These are phyloP conservation scores for Fusarium circinatum DNA, from an alignment of 2,329 filamentous ascomycete species.

Conservation along the genomic window DNA sequence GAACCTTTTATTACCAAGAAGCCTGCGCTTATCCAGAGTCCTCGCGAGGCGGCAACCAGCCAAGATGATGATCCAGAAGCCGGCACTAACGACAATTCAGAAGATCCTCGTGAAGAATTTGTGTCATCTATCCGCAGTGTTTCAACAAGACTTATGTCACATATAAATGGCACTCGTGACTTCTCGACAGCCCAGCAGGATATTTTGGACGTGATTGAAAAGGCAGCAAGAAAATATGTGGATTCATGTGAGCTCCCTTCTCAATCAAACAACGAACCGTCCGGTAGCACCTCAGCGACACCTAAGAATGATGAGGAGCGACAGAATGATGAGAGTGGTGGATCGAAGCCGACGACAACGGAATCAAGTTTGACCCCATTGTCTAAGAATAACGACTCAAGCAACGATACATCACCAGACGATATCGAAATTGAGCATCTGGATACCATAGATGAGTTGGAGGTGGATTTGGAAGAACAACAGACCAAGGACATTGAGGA, in stretches of 20 bases:
- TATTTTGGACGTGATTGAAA: conserved; percentile 60
- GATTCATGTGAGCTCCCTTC: conserved; percentile 47
- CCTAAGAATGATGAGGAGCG: conserved; percentile 15
- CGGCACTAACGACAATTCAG: conserved; percentile 10
- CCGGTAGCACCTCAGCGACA: background rate
- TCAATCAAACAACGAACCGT: conserved; percentile 27
- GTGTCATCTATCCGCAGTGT: conserved; percentile 52
- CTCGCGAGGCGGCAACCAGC: conserved; percentile 19
- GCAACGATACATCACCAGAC: conserved; percentile 53
- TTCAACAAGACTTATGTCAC: conserved; percentile 55
- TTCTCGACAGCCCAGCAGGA: conserved; percentile 55
- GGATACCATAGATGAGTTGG: conserved; percentile 42
- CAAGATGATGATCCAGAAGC: conserved; percentile 38
- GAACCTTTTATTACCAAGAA: conserved; percentile 55
- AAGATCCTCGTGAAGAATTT: conserved; percentile 46
- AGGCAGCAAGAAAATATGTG: conserved; percentile 63
- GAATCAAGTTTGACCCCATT: background rate
- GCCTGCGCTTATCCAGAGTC: conserved; percentile 42
- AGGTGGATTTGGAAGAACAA: conserved; percentile 42
- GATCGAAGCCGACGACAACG: background rate
- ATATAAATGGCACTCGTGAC: conserved; percentile 51
- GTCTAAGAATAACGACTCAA: conserved; percentile 22
- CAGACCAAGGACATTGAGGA: conserved; percentile 23
- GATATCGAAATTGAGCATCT: conserved; percentile 61
- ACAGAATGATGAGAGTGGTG: background rate